Evolutionary conservation across 257 asterid genomes (phyloP), one percentile per base, ranked within the genome.

Genomic region (Fraxinus americana): DNA sequence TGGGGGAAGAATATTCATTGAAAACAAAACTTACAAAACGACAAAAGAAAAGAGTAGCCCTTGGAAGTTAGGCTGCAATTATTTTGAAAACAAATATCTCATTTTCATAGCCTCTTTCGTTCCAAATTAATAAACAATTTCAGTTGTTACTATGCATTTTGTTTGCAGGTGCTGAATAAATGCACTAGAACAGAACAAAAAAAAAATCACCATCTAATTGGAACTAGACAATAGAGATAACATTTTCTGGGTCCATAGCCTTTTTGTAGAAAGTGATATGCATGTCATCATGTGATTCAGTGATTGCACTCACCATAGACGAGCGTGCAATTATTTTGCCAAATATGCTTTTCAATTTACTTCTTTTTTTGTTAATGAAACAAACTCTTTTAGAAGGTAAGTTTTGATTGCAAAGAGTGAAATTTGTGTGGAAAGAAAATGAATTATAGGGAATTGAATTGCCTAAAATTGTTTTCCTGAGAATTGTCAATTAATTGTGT

Each of bases 231-330:
- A 73, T 80, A n/a, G 69, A 59, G 14, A 3, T 14, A 21, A 35
- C 32, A 25, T 14, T 48, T 45, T 27, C 69, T 36, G 82, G 71
- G 70, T 81, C 89, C 85, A 77, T 67, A 14, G 2, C 30, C 89
- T 82, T 85, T 85, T 80, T 39, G 11, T 35, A 72, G 82, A 84
- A 81, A 72, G 50, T 73, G 81, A 80, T 61, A 11, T 41, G 48
- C 14, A 41, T 75, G 81, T 29, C 73, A 23, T 73, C 73, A 2
- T 54, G 59, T 17, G 63, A n/a, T n/a, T n/a, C n/a, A n/a, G n/a
- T n/a, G n/a, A 12, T 8, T 25, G 16, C 69, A 45, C 77, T 25
- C 23, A 9, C 67, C 38, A 39, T 50, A 25, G 27, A 25, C 27
- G 27, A 25, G 27, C 27, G 27, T 25, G 27, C 27, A 25, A 25